Base-by-base conservation (phyloP, 2,329 filamentous ascomycete genomes). In the Alternaria hordeiaustralica region DNA sequence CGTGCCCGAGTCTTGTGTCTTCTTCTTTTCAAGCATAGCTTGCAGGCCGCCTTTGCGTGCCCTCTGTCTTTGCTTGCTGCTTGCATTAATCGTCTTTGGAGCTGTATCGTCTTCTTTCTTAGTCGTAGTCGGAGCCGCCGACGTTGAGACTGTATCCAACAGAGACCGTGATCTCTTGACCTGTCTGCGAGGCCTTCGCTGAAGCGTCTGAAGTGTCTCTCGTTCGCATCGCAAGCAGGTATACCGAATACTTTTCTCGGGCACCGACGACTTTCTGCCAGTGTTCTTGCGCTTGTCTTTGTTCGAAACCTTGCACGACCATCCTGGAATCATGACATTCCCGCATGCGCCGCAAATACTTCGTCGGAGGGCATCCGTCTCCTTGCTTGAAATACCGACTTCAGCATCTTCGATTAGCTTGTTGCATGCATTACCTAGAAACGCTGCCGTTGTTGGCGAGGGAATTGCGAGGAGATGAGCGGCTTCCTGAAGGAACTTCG, bases 51-150 rank as follows among this genome's bases (percentile, higher is more conserved):
- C 84, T 66, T 87, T 88, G 25, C 86, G 79, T 59, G 84, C 79
- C 70, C 86, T 87, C 23, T 85, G 84, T 68, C 86, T 79, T 69
- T 86, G 86, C 75, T 87, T 87, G 78, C 85, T 87, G 76, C 73
- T 79, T 33, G 76, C 72, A 58, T 78, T 86, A 13, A 81, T 77
- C 46, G 84, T 73, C 64, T 77, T 79, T 25, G 64, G 59, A 23
- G 69, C 50, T 43, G 69, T 72, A 47, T 47, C 60, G 9, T 59
- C 56, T 13, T 69, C 65, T 33, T 72, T 60, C 12, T 56, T 61
- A n/a, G 50, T 49, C 21, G 55, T 36, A 26, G 56, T 63, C 26
- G 33, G 33, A 36, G 43, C 10, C 9, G 57, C 45, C 20, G 46
- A 60, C 41, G 18, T 45, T 21, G 51, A 49, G 18, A 55, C 44